These are phyloP conservation scores for Dillenia turbinata DNA, from an alignment of 164 flowering plant genomes.

Conservation along the genomic window DNA sequence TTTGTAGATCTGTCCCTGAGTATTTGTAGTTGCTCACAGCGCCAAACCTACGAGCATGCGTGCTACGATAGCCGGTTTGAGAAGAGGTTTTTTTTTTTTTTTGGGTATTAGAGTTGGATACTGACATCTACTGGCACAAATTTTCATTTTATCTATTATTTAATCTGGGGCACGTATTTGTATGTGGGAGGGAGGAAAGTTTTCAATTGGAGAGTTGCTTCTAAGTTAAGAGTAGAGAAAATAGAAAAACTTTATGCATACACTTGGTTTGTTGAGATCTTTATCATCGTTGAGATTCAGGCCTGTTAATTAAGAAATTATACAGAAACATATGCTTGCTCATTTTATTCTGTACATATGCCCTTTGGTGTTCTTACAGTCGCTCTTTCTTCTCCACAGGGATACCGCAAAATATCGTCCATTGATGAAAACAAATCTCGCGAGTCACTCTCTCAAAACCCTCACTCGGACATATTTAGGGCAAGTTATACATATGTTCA, in stretches of 20 bases:
- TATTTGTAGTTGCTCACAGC: no score
- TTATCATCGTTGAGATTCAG: neutral
- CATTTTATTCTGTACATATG: neutral
- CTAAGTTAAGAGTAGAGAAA: no score
- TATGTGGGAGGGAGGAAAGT: no score
- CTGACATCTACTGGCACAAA: no score
- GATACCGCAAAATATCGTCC: conserved; percentile 75
- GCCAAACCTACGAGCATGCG: no score
- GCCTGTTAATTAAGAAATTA: neutral
- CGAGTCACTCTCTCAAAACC: conserved; percentile 74
- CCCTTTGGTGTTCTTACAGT: conserved; percentile 4
- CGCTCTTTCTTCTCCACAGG: conserved; percentile 26
- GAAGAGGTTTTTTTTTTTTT: no score
- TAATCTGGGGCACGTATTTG: no score
- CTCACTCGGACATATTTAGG: conserved; percentile 65
- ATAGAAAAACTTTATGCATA: neutral
- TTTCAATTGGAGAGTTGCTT: no score
- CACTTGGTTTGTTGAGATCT: neutral
- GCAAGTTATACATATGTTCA: conserved; percentile 31
- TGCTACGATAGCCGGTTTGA: no score
- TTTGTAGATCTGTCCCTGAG: no score
- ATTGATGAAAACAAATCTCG: conserved; percentile 65
- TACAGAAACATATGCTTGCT: neutral
- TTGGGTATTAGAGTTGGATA: no score
- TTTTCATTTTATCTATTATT: no score